A percentile compares a stretch with the other conserved stretches of the same genome.
Conservation (phyloP, 2,329 filamentous ascomycete genomes). For the Colletotrichum paranaense region DNA sequence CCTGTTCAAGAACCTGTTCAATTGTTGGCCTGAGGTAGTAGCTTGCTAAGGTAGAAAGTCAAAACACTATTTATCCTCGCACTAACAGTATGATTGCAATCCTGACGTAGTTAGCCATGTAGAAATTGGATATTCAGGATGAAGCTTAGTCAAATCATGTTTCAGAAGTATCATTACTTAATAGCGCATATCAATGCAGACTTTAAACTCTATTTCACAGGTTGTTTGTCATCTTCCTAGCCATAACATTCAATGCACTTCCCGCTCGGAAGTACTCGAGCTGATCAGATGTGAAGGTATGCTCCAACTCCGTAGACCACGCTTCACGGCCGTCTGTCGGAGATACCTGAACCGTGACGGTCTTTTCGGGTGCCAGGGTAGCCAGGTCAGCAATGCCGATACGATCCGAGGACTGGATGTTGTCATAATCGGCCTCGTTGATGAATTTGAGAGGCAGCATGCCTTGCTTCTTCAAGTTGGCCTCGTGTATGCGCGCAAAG, state of each 20-base stretch:
- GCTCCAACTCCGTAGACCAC: background rate
- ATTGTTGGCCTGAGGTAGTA: too few relatives aligned
- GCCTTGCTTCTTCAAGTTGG: constrained; percentile 88
- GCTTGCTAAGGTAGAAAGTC: too few relatives aligned
- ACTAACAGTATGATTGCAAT: too few relatives aligned
- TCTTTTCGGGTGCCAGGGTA: background rate
- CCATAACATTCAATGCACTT: constrained; percentile 2
- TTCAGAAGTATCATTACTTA: too few relatives aligned
- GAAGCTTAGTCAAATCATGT: too few relatives aligned
- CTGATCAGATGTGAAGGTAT: background rate
- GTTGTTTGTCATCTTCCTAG: background rate
- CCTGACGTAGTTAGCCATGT: too few relatives aligned
- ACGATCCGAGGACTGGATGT: background rate
- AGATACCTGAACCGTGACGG: background rate
- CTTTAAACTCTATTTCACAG: too few relatives aligned
- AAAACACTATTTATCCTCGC: too few relatives aligned
- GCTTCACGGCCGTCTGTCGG: background rate
- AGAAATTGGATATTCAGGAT: too few relatives aligned
- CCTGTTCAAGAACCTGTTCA: too few relatives aligned
- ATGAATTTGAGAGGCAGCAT: constrained; percentile 67
- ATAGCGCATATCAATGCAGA: too few relatives aligned
- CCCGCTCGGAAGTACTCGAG: background rate
- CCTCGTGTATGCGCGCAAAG: constrained; percentile 92
- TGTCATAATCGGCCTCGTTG: background rate
- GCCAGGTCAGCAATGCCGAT: background rate